Percentiles rank a stretch among this genome's conserved stretches.
Conservation (phyloP, 306 rosid species). For the Bauhinia variegata region DNA sequence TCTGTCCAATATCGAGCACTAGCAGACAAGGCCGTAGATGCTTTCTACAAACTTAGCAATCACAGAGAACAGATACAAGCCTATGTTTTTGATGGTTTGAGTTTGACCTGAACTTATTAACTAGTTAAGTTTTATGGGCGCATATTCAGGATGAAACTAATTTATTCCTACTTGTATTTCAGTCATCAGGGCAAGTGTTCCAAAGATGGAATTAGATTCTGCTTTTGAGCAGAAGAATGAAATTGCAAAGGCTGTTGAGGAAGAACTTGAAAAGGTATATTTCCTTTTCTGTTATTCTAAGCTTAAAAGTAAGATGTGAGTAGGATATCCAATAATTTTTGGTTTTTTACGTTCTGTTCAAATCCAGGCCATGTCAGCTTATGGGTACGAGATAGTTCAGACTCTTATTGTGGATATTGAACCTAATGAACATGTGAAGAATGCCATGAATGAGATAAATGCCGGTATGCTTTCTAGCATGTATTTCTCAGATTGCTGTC, state of each 20-base stretch:
- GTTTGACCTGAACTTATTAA: not conserved
- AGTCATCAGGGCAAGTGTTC: slow-evolving; percentile 89
- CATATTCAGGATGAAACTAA: slow-evolving; percentile 12
- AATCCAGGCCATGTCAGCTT: slow-evolving; percentile 85
- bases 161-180: slow-evolving; percentile 21
- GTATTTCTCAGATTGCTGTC: slow-evolving; percentile 3
- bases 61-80: slow-evolving; percentile 87
- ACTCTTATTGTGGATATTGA: slow-evolving; percentile 94
- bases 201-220: slow-evolving; percentile 78
- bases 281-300: not conserved
- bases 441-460: slow-evolving; percentile 96
- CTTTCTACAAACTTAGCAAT: slow-evolving; percentile 88
- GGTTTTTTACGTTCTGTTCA: slow-evolving; percentile 20
- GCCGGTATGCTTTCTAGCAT: slow-evolving; percentile 61
- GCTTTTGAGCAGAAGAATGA: slow-evolving; percentile 90
- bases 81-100: slow-evolving; percentile 86
- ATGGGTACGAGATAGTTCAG: slow-evolving; percentile 92
- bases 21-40: slow-evolving; percentile 76
- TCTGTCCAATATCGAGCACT: slow-evolving; percentile 89
- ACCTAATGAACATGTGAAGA: slow-evolving; percentile 87
- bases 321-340: slow-evolving; percentile 4
- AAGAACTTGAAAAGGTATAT: slow-evolving; percentile 87
- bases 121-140: slow-evolving; percentile 18
- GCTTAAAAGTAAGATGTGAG: not conserved
- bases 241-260: slow-evolving; percentile 86